A percentile compares a stretch with the other conserved stretches of the same genome.
phyloP scores from a whole-genome alignment of 2,329 filamentous ascomycete genomes.

The Alternaria sp. region DNA sequence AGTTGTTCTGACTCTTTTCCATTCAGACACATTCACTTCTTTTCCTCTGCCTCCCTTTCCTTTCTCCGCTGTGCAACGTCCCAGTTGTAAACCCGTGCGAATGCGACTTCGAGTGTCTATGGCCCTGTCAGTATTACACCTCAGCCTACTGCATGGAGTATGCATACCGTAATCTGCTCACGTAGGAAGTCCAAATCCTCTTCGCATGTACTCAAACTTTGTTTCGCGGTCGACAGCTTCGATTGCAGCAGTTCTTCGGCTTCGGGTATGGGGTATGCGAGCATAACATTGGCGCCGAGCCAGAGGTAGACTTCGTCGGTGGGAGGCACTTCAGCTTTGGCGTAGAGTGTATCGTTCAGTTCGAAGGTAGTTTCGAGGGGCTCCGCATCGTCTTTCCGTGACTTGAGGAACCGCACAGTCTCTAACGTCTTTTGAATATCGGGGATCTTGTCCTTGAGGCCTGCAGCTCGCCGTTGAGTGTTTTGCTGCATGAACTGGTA shows the following conservation, averaged over 20 bases:
- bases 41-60: conserved; percentile 72
- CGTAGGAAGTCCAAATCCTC: conserved; percentile 95
- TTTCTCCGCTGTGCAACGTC: conserved; percentile 95
- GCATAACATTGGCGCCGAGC: conserved; percentile 99
- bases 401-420: conserved; percentile 84
- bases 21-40: conserved; percentile 39
- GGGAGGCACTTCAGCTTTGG: conserved; percentile 81
- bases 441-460: conserved; percentile 92
- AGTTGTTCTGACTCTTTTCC: conserved; percentile 15
- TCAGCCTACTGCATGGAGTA: too few relatives aligned
- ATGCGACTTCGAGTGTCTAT: conserved; percentile 96
- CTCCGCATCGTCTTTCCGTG: conserved; percentile 72
- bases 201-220: conserved; percentile 85
- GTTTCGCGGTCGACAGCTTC: conserved; percentile 81
- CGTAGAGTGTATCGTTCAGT: conserved; percentile 94
- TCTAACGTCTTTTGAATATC: conserved; percentile 97
- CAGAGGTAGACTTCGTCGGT: conserved; percentile 95
- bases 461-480: conserved; percentile 80
- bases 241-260: conserved; percentile 79
- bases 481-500: conserved; percentile 99
- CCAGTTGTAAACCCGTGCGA: conserved; percentile 99
- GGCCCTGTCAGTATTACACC: conserved; percentile 23
- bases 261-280: conserved; percentile 90
- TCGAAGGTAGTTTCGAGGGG: conserved; percentile 93
- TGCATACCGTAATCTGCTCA: conserved; percentile 87